These are phyloP conservation scores for Dryas integrifolia DNA, from an alignment of 331 rosid species.

Conservation along the genomic window DNA sequence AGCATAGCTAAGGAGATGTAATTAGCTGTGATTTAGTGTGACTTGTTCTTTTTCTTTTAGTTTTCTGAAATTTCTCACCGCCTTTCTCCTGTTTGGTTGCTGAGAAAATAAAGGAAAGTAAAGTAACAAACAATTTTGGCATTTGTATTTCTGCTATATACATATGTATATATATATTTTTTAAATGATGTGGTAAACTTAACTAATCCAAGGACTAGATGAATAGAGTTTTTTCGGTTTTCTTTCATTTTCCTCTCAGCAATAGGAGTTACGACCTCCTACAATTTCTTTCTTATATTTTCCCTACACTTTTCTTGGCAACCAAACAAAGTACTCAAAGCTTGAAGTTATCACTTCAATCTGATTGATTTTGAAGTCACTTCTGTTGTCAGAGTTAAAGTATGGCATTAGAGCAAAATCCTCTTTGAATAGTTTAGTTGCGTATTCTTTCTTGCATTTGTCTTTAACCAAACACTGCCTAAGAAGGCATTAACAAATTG, in stretches of 20 bases:
- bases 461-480: not conserved
- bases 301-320: slow-evolving; percentile 3
- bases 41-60: not conserved
- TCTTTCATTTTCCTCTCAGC: not conserved
- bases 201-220: not conserved
- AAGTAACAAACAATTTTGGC: slow-evolving; percentile 10
- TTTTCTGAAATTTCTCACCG: not conserved
- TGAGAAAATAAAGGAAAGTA: slow-evolving; percentile 9
- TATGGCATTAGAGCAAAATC: slow-evolving; percentile 13
- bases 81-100: not conserved
- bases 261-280: not conserved
- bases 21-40: not conserved
- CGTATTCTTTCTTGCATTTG: not conserved
- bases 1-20: not conserved
- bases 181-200: not conserved
- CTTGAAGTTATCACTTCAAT: not conserved
- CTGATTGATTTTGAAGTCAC: not conserved
- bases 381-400: slow-evolving; percentile 17
- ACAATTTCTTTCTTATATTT: not conserved
- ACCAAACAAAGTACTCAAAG: slow-evolving; percentile 4
- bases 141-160: not conserved
- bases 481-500: not conserved
- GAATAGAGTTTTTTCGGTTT: too few relatives aligned
- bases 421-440: not conserved
- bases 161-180: too few relatives aligned